A percentile compares a stretch with the other conserved stretches of the same genome.
Conservation (phyloP, 2,329 filamentous ascomycete genomes). For the Colletotrichum salicis region DNA sequence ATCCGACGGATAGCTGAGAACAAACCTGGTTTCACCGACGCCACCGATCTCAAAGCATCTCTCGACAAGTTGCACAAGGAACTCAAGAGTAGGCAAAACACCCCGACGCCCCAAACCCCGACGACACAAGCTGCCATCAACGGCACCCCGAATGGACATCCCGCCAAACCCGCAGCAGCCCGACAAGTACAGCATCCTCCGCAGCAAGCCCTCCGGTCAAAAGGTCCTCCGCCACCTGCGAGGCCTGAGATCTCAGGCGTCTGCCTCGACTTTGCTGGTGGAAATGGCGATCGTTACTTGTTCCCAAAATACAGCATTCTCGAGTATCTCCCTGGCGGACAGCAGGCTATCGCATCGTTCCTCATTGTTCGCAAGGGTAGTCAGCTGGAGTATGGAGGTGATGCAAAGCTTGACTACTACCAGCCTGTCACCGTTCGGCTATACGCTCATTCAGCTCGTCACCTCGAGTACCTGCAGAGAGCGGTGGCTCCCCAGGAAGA, state of each 20-base stretch:
- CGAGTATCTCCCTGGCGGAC: slow-evolving; percentile 69
- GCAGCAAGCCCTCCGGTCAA: slow-evolving; percentile 68
- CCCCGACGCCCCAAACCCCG: slow-evolving; percentile 40
- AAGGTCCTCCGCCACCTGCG: slow-evolving; percentile 60
- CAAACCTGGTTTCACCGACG: slow-evolving; percentile 62
- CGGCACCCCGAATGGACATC: slow-evolving; percentile 45
- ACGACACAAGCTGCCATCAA: slow-evolving; percentile 46
- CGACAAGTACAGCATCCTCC: slow-evolving; percentile 43
- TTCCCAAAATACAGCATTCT: slow-evolving; percentile 84
- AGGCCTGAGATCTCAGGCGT: slow-evolving; percentile 74
- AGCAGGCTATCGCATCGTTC: slow-evolving; percentile 78
- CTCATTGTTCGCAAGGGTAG: slow-evolving; percentile 79
- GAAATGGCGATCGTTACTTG: slow-evolving; percentile 78
- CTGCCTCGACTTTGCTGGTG: slow-evolving; percentile 74
- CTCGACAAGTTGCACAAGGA: slow-evolving; percentile 59
- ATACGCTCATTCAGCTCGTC: slow-evolving; percentile 62
- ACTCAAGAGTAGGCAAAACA: slow-evolving; percentile 43
- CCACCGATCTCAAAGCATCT: slow-evolving; percentile 63
- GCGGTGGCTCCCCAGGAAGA: slow-evolving; percentile 73
- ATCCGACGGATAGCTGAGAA: slow-evolving; percentile 65
- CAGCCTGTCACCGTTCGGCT: slow-evolving; percentile 77
- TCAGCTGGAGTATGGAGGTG: slow-evolving; percentile 71
- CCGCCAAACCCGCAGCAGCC: slow-evolving; percentile 5
- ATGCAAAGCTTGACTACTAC: slow-evolving; percentile 76
- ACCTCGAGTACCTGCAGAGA: slow-evolving; percentile 69